phyloP scores from a whole-genome alignment of 768 basidiomycete species.

The Mycena venus region DNA sequence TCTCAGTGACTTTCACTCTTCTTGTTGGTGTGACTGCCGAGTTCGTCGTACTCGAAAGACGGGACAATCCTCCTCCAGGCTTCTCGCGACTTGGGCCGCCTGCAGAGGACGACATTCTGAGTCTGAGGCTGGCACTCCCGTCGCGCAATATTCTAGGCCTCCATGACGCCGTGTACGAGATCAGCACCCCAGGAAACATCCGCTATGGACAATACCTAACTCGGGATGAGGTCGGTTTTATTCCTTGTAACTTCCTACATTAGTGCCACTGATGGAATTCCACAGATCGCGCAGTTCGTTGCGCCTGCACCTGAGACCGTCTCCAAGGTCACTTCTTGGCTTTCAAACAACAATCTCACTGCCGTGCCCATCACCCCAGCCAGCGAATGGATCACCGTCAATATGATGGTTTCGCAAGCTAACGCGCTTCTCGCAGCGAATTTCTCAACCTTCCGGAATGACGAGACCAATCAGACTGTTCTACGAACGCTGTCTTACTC shows the following conservation, averaged over 20 bases:
- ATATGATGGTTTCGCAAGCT: neutral
- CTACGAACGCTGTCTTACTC: too few relatives aligned
- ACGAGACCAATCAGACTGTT: neutral
- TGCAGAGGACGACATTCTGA: neutral
- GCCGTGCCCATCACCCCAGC: too few relatives aligned
- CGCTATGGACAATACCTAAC: slow-evolving; percentile 11
- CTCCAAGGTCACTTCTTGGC: neutral
- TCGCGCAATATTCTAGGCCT: neutral
- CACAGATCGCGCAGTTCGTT: neutral
- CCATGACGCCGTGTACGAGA: neutral
- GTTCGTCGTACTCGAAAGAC: neutral
- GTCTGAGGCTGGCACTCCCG: neutral
- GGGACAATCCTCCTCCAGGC: neutral
- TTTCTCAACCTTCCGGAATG: neutral
- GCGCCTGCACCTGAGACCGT: neutral
- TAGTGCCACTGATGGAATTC: too few relatives aligned
- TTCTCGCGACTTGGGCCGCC: neutral
- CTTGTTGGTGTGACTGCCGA: neutral
- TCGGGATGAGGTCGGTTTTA: neutral
- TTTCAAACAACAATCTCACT: neutral
- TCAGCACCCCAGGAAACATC: neutral
- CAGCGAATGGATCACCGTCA: neutral
- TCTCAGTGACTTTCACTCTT: too few relatives aligned
- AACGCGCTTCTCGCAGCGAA: neutral
- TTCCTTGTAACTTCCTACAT: too few relatives aligned